Conservation (phyloP, 441 rosid genomes). For the Isatis lusitanica region DNA sequence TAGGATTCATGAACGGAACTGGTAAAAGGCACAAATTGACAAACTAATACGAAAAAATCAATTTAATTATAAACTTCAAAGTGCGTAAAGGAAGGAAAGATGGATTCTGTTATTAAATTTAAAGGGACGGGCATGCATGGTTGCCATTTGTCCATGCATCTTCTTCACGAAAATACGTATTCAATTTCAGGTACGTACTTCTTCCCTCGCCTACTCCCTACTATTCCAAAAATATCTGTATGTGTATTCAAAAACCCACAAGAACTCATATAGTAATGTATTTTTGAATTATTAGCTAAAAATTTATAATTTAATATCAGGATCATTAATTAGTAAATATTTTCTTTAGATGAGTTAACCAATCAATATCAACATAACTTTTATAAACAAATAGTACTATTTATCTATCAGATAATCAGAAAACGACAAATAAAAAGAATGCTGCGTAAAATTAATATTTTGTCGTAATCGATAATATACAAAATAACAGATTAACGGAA, state of each 20-base stretch:
- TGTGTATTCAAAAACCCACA: neutral
- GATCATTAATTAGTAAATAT: neutral
- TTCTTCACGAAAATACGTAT: constrained; percentile 13
- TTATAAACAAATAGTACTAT: neutral
- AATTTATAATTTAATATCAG: neutral
- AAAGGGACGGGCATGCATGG: constrained; percentile 22
- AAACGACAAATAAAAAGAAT: neutral
- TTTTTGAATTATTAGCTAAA: neutral
- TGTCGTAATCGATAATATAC: neutral
- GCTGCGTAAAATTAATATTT: neutral
- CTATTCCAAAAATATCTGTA: neutral
- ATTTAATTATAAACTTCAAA: neutral
- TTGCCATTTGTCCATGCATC: constrained; percentile 31
- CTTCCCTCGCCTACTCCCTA: neutral
- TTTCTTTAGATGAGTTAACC: neutral
- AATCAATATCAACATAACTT: neutral
- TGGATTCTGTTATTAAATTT: neutral
- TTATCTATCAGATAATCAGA: neutral
- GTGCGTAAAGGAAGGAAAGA: constrained; percentile 7
- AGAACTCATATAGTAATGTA: neutral
- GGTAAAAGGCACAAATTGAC: neutral
- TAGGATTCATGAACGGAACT: constrained; percentile 9
- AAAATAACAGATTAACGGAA: neutral
- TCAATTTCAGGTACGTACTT: constrained; percentile 3
- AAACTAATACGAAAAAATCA: neutral